Percentiles rank a stretch among this genome's conserved stretches.
phyloP scores from a whole-genome alignment of 2,329 filamentous ascomycete genomes.

The Colletotrichum brevisporum region DNA sequence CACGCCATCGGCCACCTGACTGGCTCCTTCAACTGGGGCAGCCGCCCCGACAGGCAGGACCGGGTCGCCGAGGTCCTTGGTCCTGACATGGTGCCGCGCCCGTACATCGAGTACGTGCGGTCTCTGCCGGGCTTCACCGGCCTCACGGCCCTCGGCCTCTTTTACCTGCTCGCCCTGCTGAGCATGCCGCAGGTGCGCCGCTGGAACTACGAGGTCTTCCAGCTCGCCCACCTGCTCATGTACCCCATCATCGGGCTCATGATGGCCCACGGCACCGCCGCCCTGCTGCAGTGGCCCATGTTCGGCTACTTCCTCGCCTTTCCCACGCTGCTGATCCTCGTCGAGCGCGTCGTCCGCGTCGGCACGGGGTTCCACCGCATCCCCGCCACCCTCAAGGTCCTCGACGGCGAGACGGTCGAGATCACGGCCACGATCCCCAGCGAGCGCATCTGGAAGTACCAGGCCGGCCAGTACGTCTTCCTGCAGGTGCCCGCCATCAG shows the following conservation, averaged over 20 bases:
- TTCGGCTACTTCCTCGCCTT: constrained; percentile 70
- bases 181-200: constrained; percentile 65
- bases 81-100: constrained; percentile 56
- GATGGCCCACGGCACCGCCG: constrained; percentile 67
- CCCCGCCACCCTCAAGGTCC: constrained; percentile 60
- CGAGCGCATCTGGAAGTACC: constrained; percentile 65
- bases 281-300: constrained; percentile 68
- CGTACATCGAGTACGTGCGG: constrained; percentile 62
- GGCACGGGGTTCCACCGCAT: constrained; percentile 63
- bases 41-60: constrained; percentile 58
- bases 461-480: constrained; percentile 71
- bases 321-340: constrained; percentile 64
- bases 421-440: constrained; percentile 64
- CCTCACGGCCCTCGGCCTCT: constrained; percentile 61
- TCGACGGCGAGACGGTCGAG: constrained; percentile 67
- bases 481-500: constrained; percentile 68
- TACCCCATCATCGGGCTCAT: constrained; percentile 70
- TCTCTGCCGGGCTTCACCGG: constrained; percentile 66
- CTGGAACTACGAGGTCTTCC: constrained; percentile 70
- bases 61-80: constrained; percentile 61
- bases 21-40: constrained; percentile 67
- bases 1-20: constrained; percentile 69
- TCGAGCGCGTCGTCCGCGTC: constrained; percentile 63
- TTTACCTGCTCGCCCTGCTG: constrained; percentile 63
- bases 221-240: constrained; percentile 70